Conservation (phyloP, 805 yeast species). For the Cyberlindnera mycetangii region DNA sequence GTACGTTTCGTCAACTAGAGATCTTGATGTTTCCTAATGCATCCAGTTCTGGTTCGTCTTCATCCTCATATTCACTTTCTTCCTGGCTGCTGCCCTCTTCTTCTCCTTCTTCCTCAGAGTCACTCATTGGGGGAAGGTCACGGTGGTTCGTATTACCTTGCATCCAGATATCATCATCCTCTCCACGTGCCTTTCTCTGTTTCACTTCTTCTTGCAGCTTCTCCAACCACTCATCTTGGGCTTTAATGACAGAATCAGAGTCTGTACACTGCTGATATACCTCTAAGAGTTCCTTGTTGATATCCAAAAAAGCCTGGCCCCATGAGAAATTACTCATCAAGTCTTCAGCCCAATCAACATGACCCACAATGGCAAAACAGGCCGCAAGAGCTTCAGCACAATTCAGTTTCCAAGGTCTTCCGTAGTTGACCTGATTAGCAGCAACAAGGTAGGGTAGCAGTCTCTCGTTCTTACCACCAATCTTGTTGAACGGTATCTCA, state of each 20-base stretch:
- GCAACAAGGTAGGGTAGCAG: conserved; percentile 90
- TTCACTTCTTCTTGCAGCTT: conserved; percentile 62
- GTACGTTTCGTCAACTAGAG: conserved; percentile 5
- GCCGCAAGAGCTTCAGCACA: conserved; percentile 99
- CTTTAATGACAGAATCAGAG: conserved; percentile 63
- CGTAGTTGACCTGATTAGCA: conserved; percentile 96
- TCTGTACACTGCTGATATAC: conserved; percentile 80
- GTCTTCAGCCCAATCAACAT: conserved; percentile 80
- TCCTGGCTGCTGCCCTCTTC: conserved; percentile 30
- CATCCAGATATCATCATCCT: conserved; percentile 66
- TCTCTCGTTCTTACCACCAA: conserved; percentile 88
- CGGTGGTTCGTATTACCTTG: conserved; percentile 73
- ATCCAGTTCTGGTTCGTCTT: conserved; percentile 22
- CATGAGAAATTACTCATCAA: conserved; percentile 81
- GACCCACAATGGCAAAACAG: conserved; percentile 92
- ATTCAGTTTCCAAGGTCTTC: conserved; percentile 91
- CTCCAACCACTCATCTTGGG: conserved; percentile 73
- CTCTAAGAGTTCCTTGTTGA: conserved; percentile 75
- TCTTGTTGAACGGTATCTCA: conserved; percentile 90
- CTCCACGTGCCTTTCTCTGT: conserved; percentile 53
- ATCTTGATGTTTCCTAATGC: conserved; percentile 21
- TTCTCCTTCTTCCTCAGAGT: conserved; percentile 29
- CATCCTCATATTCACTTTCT: conserved; percentile 16
- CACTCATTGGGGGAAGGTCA: conserved; percentile 20
- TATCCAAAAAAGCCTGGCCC: conserved; percentile 85